phyloP scores from a whole-genome alignment of 2,329 filamentous ascomycete genomes.

The Macrophomina phaseolina region DNA sequence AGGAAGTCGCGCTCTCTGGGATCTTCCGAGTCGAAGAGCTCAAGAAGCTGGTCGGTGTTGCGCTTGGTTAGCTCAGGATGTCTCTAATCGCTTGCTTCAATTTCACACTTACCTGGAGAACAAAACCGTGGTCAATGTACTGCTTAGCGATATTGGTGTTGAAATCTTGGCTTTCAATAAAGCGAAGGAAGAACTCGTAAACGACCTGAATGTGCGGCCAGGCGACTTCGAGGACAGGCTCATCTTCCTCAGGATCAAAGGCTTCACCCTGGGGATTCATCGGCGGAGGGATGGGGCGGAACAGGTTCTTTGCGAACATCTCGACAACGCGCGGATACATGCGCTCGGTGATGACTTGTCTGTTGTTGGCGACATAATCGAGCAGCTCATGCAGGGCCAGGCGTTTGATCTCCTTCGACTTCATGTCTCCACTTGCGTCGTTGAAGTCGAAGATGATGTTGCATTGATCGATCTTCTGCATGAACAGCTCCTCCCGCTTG shows the following conservation, averaged over 20 bases:
- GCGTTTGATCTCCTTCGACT: constrained; percentile 99
- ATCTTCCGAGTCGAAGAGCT: constrained; percentile 97
- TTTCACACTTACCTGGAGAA: constrained; percentile 67
- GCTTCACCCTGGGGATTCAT: constrained; percentile 98
- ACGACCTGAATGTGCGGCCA: constrained; percentile 99
- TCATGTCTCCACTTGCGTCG: constrained; percentile 97
- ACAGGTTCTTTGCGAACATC: constrained; percentile 99
- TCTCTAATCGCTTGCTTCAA: background rate
- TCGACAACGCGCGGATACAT: constrained; percentile 99
- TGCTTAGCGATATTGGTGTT: constrained; percentile 99
- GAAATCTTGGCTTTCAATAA: constrained; percentile 99
- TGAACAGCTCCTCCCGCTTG: constrained; percentile 93
- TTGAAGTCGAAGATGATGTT: constrained; percentile 99
- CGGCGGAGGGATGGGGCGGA: constrained; percentile 93
- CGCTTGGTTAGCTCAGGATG: constrained; percentile 30
- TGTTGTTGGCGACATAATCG: constrained; percentile 98
- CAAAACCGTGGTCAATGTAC: constrained; percentile 98
- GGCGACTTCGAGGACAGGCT: constrained; percentile 95
- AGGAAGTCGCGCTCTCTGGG: constrained; percentile 95
- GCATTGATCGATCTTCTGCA: constrained; percentile 99
- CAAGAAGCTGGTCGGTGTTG: constrained; percentile 69
- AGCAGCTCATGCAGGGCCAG: constrained; percentile 93
- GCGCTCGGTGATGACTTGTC: constrained; percentile 96
- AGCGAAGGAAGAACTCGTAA: constrained; percentile 98
- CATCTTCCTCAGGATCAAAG: constrained; percentile 97